phyloP scores from a whole-genome alignment of 306 rosid genomes.

The Vachellia pachyceras region DNA sequence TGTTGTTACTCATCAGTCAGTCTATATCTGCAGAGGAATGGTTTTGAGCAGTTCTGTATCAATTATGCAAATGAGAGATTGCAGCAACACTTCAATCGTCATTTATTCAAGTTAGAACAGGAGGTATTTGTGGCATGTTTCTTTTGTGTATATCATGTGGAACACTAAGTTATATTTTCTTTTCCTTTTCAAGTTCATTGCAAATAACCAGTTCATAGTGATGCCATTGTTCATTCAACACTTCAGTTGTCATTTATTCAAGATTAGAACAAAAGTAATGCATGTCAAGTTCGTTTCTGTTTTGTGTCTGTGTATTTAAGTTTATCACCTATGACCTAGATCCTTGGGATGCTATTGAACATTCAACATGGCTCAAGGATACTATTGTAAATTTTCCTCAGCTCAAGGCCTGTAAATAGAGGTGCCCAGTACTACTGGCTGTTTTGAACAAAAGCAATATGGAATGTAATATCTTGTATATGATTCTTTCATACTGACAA shows the following conservation, averaged over 20 bases:
- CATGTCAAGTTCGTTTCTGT: neutral
- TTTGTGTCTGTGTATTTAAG: neutral
- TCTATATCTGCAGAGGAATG: conserved; percentile 72
- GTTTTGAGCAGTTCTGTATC: conserved; percentile 99
- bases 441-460: conserved; percentile 28
- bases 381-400: neutral
- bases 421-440: conserved; percentile 1
- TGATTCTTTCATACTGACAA: neutral
- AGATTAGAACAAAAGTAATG: neutral
- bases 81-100: conserved; percentile 99
- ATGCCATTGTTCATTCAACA: neutral
- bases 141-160: conserved; percentile 11
- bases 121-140: conserved; percentile 63
- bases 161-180: neutral
- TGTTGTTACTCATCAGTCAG: conserved; percentile 14
- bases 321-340: neutral
- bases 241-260: neutral
- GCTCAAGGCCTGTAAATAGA: neutral
- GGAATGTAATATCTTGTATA: neutral
- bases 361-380: neutral
- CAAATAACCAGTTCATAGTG: neutral
- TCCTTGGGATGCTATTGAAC: neutral
- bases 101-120: conserved; percentile 95
- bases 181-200: neutral
- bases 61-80: conserved; percentile 98